phyloP scores from a whole-genome alignment of 768 basidiomycete genomes.

The Lactarius evosmus region DNA sequence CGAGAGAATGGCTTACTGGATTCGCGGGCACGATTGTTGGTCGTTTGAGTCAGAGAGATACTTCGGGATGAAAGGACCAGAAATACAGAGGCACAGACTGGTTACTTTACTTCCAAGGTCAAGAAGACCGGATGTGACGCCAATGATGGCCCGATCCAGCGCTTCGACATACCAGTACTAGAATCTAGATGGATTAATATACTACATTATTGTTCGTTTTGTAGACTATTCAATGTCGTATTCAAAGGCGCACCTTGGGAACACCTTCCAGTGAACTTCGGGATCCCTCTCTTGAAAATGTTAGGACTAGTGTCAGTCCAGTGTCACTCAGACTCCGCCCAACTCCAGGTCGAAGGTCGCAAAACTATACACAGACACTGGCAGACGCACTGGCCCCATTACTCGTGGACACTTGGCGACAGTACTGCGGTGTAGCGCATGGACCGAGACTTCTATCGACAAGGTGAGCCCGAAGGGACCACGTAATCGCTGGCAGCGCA shows the following conservation, averaged over 20 bases:
- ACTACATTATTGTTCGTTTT: neutral
- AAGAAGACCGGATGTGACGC: slow-evolving; percentile 1
- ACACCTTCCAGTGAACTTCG: neutral
- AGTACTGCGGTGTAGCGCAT: no score
- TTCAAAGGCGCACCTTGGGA: neutral
- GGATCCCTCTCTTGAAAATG: no score
- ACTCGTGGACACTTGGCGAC: no score
- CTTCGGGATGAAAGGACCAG: slow-evolving; percentile 33
- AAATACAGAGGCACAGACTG: slow-evolving; percentile 26
- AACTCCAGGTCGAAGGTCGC: no score
- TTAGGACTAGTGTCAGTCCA: neutral
- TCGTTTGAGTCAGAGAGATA: slow-evolving; percentile 39
- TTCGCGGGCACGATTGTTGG: slow-evolving; percentile 36
- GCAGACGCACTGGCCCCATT: no score
- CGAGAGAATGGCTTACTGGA: slow-evolving; percentile 42
- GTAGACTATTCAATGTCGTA: neutral
- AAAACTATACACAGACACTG: no score
- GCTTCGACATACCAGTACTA: neutral
- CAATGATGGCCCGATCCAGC: slow-evolving; percentile 16
- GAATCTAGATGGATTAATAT: neutral
- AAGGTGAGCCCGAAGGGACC: no score
- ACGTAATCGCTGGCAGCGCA: no score
- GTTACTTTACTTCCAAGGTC: slow-evolving; percentile 11
- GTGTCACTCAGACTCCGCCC: no score
- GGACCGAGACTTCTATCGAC: no score